A percentile compares a stretch with the other conserved stretches of the same genome.
These are phyloP conservation scores for Acanthochlamys bracteata DNA, from an alignment of 106 monocot genomes.

Conservation along the genomic window DNA sequence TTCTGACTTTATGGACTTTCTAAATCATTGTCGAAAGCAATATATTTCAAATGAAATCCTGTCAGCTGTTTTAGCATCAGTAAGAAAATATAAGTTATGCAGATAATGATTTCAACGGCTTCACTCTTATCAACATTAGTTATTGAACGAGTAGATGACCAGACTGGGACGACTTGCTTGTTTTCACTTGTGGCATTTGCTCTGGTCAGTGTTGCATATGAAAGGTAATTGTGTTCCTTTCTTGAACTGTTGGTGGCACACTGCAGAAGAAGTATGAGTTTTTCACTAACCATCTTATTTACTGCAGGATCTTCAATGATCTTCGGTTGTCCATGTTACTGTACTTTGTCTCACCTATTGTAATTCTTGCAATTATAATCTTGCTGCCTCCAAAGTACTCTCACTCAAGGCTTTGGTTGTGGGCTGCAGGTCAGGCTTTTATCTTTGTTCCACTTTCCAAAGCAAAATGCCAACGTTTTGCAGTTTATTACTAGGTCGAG, in stretches of 20 bases:
- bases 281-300: conserved; percentile 21
- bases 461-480: too few relatives aligned
- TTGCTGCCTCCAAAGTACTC: conserved; percentile 74
- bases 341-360: conserved; percentile 48
- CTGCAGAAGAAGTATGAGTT: not conserved
- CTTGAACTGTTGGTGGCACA: too few relatives aligned
- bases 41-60: not conserved
- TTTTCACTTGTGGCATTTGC: conserved; percentile 55
- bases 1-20: too few relatives aligned
- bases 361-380: conserved; percentile 55
- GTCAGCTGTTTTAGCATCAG: not conserved
- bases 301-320: conserved; percentile 73
- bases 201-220: conserved; percentile 56
- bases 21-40: too few relatives aligned
- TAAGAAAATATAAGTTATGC: conserved; percentile 21
- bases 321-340: conserved; percentile 62
- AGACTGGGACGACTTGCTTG: conserved; percentile 57
- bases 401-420: conserved; percentile 80
- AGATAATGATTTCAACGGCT: conserved; percentile 67
- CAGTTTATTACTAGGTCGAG: too few relatives aligned
- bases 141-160: conserved; percentile 78
- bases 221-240: conserved; percentile 46
- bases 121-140: conserved; percentile 70
- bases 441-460: not conserved
- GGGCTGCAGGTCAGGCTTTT: conserved; percentile 53